Evolutionary conservation across 2,329 filamentous ascomycete species (phyloP), one percentile per base, ranked within the genome.

Genomic region (Sarocladium oryzae): DNA sequence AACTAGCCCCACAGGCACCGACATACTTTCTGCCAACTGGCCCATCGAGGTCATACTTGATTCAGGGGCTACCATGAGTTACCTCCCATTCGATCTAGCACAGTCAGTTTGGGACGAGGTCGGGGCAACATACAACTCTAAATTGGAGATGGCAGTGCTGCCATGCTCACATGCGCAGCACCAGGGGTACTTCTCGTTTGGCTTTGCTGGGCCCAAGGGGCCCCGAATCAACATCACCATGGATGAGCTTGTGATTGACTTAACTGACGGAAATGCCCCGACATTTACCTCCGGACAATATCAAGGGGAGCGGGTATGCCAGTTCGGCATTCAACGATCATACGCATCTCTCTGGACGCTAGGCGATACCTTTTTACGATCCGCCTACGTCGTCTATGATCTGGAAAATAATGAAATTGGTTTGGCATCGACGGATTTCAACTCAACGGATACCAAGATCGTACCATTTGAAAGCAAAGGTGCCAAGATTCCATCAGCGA

Each of bases 21-120:
- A 81, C 55, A 59, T 61, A 1, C 66, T 81, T 28, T 67, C 70
- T 1, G 71, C 73, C 0, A 50, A 64, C 15, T 71, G 71, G 36
- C 74, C 82, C 0, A 63, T 80, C n/a, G 69, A 79, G 3, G 85
- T 82, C 2, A 75, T 90, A 4, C 76, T 91, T 32, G 87, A 91
- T 66, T 88, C 85, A 1, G 87, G 87, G 33, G 86, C 83, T n/a
- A 87, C 83, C 2, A 71, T 88, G 54, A 84, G 77, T 56, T 88
- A 87, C 60, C 69, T 90, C 1, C 87, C 87, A 1, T 72, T 79
- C 53, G 73, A 80, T 49, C 65, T 89, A 40, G 77, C 77, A 2
- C 56, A 66, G 7, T 64, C 76, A 54, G 67, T 81, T 10, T 80
- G 77, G 75, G 60, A 67, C 9, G 79, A 82, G 56, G 74, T 77